Base-by-base conservation (phyloP, 2,329 filamentous ascomycete species). In the Magnaporthales sp. region DNA sequence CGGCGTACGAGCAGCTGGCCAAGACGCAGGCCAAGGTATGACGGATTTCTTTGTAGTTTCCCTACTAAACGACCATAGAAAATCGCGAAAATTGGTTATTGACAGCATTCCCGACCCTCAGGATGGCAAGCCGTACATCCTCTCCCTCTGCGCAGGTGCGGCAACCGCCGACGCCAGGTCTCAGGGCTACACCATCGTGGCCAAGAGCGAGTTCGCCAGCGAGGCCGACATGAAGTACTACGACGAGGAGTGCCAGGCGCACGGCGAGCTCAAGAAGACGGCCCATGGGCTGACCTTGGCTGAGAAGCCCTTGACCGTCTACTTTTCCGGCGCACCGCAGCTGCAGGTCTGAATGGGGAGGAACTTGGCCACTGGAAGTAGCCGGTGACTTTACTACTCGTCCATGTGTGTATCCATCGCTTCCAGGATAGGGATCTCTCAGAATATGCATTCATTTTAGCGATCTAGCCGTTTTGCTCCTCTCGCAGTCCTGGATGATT, bases 61-160 rank as follows among this genome's bases (percentile, higher is more conserved):
- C 8, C 30, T 6, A 56, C n/a, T 58, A 22, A 27, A 32, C 63
- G 11, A 11, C 22, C 27, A 19, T 24, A 9, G 4, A 19, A 19
- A 9, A n/a, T 13, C 22, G n/a, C n/a, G n/a, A n/a, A n/a, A 9
- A 26, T 26, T 51, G 11, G 15, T 13, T 30, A 27, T 19, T 46
- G 31, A 63, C 31, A 31, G 7, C 9, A 15, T 7, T 8, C 26
- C 19, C n/a, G 1, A 7, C 15, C 8, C 8, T 32, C 66, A 92
- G 90, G 84, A 90, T 71, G 89, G 88, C 69, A 87, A 90, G 74
- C 87, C 87, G 1, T 92, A 92, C 75, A 90, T 92, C 70, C 76
- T 87, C 61, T 80, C 81, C 67, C 79, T 86, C 70, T 69, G 79
- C 76, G 87, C 84, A 15, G 84, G 84, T 32, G 64, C 51, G 2